Base-by-base conservation (phyloP, 75 land plant genomes). In the Cunninghamia lanceolata region DNA sequence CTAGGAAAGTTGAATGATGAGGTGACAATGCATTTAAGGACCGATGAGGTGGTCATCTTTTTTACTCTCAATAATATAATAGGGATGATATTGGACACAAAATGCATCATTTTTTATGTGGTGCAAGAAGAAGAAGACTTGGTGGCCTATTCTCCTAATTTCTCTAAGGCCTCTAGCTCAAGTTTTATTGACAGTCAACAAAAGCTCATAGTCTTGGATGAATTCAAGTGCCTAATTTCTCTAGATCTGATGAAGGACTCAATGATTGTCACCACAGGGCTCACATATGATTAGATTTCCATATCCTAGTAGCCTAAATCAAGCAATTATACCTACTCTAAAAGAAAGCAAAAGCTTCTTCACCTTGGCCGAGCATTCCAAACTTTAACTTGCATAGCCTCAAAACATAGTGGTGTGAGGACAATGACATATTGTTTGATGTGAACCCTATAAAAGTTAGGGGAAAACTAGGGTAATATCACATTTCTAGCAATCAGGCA, bases 231-330 rank as follows among this genome's bases (percentile, higher is more conserved):
- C 87, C 95, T 97, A 13, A 95, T 97, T 83, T 91, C 95, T 1
- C 86, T 97, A 47, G 99, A 97, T 45, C 78, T 97, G 86, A 95
- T 97, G 99, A 66, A 82, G 11, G 99, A 97, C 66, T 97, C 99
- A 4, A 97, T 97, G 74, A 91, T 93, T 28, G 91, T 95, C n/a
- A 91, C 94, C 0, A 97, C 97, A 10, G 99, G 99, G 34, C 95
- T 93, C 88, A 97, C 94, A 1, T 97, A 95, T 54, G 99, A 97
- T 42, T 91, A 95, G 30, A 13, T 86, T 14, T 94, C 95, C 1
- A 97, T 97, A 25, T 1, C 89, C 0, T 87, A 91, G 54, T 97
- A 97, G 99, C 79, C 95, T 35, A 95, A 94, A 16, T 93, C 93
- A 45, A 97, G 99, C 17, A 94, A 95, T 42, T 50, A 84, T 52